These are phyloP conservation scores for Claviceps purpurea DNA, from an alignment of 2,329 filamentous ascomycete genomes.

Conservation along the genomic window DNA sequence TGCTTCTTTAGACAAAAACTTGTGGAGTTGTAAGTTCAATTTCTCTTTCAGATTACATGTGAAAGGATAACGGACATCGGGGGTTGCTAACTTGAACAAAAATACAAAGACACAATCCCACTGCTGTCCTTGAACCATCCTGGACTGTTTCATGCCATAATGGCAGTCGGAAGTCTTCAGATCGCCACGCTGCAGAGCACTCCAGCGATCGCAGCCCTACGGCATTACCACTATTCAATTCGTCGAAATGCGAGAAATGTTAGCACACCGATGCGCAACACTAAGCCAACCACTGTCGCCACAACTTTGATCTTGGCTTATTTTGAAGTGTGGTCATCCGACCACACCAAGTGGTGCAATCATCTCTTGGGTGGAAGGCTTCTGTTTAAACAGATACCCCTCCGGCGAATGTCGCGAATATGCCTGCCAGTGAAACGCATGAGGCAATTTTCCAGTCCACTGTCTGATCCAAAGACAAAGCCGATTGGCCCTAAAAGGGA, in stretches of 20 bases:
- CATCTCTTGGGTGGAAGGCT: conserved; percentile 77
- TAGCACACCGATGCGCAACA: conserved; percentile 51
- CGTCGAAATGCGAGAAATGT: conserved; percentile 67
- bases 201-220: conserved; percentile 67
- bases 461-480: background rate
- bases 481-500: conserved; percentile 11
- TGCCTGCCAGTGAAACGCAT: conserved; percentile 49
- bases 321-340: conserved; percentile 88
- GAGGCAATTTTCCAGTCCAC: conserved; percentile 12
- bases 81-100: background rate
- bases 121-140: conserved; percentile 72
- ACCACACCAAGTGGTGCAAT: conserved; percentile 91
- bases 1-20: conserved; percentile 48
- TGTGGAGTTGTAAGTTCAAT: conserved; percentile 44
- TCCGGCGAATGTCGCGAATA: conserved; percentile 56
- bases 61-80: background rate
- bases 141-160: conserved; percentile 79
- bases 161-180: conserved; percentile 76
- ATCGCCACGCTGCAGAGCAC: conserved; percentile 69
- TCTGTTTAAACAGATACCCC: conserved; percentile 71
- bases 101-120: conserved; percentile 55
- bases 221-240: conserved; percentile 82
- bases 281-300: conserved; percentile 71
- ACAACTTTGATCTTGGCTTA: conserved; percentile 77
- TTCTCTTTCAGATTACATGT: background rate